Evolutionary conservation across 352 stramenopile species (phyloP), one percentile per base, ranked within the genome.

Genomic region (Phytophthora quininea): DNA sequence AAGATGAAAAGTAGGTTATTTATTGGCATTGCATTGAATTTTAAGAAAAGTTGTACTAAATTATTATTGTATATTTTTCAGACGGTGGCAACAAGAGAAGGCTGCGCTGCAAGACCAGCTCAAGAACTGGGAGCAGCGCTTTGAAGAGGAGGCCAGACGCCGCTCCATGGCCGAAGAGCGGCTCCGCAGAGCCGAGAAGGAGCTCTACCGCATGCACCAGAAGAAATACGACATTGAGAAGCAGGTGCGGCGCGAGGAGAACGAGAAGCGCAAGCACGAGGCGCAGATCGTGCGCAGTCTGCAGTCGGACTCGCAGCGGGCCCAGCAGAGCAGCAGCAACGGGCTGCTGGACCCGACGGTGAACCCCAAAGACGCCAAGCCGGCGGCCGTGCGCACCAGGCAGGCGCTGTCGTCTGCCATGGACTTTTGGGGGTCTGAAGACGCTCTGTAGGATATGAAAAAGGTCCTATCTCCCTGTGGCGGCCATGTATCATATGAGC

Each of bases 191-290:
- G 81, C 88, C 30, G 88, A 96, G 67, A 94, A 94, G 70, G 88
- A 96, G 66, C 73, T 96, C 10, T 96, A 96, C 65, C 88, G 88
- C 32, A 96, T 96, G 88, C 88, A 94, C 75, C 88, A 95, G 73
- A 93, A 93, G 72, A 95, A 95, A 71, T 95, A 93, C 76, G 85
- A 95, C 71, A 95, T 95, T 59, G 88, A 95, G 61, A 89, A 91
- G 69, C 64, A 85, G 45, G 84, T 93, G 47, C 82, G 88, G 3
- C 85, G 88, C 47, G 88, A 95, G 53, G 88, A 95, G 78, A 93
- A 64, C 65, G 88, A 95, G 75, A 92, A 91, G 68, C 84, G 86
- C 74, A 91, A 92, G 67, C 84, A 96, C 67, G 88, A 96, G 67
- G 86, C 78, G 14, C 74, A 90, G 42, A 96, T 96, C 56, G 84